phyloP scores from a whole-genome alignment of 2,329 filamentous ascomycete genomes.

The Zymoseptoria brevis region DNA sequence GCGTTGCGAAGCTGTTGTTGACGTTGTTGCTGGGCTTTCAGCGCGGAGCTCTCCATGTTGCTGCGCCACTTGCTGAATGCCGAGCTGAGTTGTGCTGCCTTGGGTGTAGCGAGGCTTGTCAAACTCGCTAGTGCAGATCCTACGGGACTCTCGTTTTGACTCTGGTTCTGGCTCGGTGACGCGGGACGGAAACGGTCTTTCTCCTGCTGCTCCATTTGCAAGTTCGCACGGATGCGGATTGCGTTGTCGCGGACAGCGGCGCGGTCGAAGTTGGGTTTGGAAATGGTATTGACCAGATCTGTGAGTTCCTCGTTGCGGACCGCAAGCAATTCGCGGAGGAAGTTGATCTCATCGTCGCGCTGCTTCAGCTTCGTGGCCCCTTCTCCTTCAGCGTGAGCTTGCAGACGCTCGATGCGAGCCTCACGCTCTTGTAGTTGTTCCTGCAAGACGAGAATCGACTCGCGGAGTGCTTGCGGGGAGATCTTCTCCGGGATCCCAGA shows the following conservation, averaged over 20 bases:
- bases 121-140: slow-evolving; percentile 64
- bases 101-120: slow-evolving; percentile 69
- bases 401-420: slow-evolving; percentile 77
- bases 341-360: slow-evolving; percentile 86
- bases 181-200: slow-evolving; percentile 63
- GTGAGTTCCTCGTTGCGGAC: slow-evolving; percentile 86
- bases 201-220: slow-evolving; percentile 97
- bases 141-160: slow-evolving; percentile 5
- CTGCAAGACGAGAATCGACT: slow-evolving; percentile 92
- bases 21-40: slow-evolving; percentile 15
- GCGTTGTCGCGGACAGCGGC: slow-evolving; percentile 79
- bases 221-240: slow-evolving; percentile 84
- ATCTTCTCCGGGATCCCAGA: slow-evolving; percentile 66
- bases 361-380: slow-evolving; percentile 77
- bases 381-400: slow-evolving; percentile 69
- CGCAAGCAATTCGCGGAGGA: slow-evolving; percentile 86
- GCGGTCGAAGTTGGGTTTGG: slow-evolving; percentile 64
- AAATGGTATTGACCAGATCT: slow-evolving; percentile 77
- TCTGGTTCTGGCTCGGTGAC: slow-evolving; percentile 19
- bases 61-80: slow-evolving; percentile 96
- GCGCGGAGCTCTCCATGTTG: slow-evolving; percentile 39
- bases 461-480: slow-evolving; percentile 85
- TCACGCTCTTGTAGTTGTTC: slow-evolving; percentile 95
- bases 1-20: slow-evolving; percentile 30
- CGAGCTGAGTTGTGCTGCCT: slow-evolving; percentile 84